These are phyloP conservation scores for Abrus pulchellus DNA, from an alignment of 306 rosid species.

Conservation along the genomic window DNA sequence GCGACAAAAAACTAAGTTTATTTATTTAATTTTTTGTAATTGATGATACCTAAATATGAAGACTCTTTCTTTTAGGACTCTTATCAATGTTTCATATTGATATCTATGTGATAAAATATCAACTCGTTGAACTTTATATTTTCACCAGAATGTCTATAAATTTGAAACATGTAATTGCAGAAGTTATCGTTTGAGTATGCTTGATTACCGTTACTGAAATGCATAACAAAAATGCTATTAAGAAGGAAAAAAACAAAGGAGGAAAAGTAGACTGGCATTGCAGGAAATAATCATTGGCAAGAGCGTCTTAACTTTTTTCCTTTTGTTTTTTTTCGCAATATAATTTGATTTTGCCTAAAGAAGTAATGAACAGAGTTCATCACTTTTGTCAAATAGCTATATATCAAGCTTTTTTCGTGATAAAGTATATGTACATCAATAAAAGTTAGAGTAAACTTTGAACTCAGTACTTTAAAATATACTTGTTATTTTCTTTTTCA, in stretches of 20 bases:
- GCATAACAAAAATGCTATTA: neutral
- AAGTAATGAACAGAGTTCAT: neutral
- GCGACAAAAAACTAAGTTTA: neutral
- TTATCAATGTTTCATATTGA: neutral
- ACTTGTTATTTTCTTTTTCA: neutral
- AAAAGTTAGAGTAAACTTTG: neutral
- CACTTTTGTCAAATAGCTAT: constrained; percentile 20
- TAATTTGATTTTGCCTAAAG: constrained; percentile 19
- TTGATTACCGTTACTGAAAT: constrained; percentile 4
- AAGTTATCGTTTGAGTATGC: neutral
- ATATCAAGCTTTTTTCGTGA: neutral
- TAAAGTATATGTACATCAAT: neutral
- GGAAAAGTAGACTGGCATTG: constrained; percentile 20
- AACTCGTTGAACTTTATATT: neutral
- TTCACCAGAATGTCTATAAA: neutral
- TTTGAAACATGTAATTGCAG: neutral
- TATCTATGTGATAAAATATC: neutral
- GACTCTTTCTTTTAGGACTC: neutral
- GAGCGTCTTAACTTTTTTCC: constrained; percentile 35
- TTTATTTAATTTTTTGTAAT: neutral
- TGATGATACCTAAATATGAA: neutral
- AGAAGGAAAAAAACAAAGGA: neutral
- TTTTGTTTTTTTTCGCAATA: constrained; percentile 1
- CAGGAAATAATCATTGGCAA: constrained; percentile 44
- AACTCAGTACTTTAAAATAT: neutral